These are phyloP conservation scores for Phytophthora crassamura DNA, from an alignment of 352 stramenopile genomes.

Conservation along the genomic window DNA sequence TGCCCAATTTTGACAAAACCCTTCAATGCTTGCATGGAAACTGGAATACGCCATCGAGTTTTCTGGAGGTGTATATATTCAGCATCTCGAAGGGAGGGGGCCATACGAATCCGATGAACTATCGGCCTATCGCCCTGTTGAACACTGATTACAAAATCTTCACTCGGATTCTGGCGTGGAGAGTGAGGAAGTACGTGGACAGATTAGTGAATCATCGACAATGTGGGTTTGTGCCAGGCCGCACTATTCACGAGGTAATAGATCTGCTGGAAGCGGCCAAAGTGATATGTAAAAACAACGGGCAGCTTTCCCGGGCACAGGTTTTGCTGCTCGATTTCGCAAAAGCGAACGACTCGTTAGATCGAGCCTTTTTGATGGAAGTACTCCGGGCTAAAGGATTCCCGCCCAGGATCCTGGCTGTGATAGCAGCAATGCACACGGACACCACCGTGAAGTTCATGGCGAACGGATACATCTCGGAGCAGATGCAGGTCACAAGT, in stretches of 20 bases:
- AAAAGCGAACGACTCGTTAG: constrained; percentile 13
- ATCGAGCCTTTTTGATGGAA: background rate
- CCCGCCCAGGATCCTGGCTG: background rate
- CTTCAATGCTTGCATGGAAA: background rate
- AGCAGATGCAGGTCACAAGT: background rate
- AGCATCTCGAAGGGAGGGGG: background rate
- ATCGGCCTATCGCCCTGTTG: constrained; percentile 10
- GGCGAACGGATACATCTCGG: background rate
- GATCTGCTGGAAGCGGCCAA: constrained; percentile 11
- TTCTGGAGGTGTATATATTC: background rate
- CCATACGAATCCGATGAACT: background rate
- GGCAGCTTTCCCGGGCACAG: background rate
- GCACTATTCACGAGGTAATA: constrained; percentile 12
- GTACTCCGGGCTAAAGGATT: constrained; percentile 1
- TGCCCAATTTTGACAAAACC: background rate
- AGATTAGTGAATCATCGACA: background rate
- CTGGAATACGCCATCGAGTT: background rate
- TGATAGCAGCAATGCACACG: background rate
- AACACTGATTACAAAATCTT: constrained; percentile 23
- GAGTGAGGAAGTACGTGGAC: background rate
- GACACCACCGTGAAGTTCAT: background rate
- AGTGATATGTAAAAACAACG: background rate
- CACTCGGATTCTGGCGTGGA: constrained; percentile 1
- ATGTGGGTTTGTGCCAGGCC: background rate
- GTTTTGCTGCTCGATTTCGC: constrained; percentile 9